A percentile compares a stretch with the other conserved stretches of the same genome.
phyloP scores from a whole-genome alignment of 2,329 filamentous ascomycete species.

The Beauveria caledonica region DNA sequence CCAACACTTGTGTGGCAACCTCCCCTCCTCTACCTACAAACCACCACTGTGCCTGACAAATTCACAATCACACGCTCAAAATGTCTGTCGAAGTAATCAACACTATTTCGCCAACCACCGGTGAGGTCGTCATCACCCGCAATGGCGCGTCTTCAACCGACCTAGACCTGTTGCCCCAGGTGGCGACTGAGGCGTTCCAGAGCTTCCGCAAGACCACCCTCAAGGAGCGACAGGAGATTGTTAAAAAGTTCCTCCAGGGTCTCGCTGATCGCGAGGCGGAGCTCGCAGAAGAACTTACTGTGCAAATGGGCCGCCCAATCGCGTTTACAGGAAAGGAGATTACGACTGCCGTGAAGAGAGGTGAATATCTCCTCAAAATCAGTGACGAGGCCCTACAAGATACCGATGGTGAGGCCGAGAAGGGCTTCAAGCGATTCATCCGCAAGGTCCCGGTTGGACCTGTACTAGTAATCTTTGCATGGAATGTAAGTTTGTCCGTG shows the following conservation, averaged over 20 bases:
- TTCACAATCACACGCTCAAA: slow-evolving; percentile 15
- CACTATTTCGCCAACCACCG: slow-evolving; percentile 87
- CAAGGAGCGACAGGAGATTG: slow-evolving; percentile 67
- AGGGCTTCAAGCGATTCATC: slow-evolving; percentile 85
- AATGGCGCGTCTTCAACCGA: slow-evolving; percentile 65
- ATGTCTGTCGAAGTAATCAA: slow-evolving; percentile 59
- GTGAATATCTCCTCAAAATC: slow-evolving; percentile 78
- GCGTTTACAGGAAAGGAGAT: slow-evolving; percentile 79
- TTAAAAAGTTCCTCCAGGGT: slow-evolving; percentile 68
- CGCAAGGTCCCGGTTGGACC: slow-evolving; percentile 82
- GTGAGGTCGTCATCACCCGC: slow-evolving; percentile 73
- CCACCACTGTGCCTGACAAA: not conserved
- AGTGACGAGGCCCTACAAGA: slow-evolving; percentile 71
- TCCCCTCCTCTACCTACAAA: not conserved
- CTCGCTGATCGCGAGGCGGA: slow-evolving; percentile 67
- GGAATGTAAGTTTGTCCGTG: slow-evolving; percentile 63
- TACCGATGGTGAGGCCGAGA: slow-evolving; percentile 73
- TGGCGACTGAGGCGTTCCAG: slow-evolving; percentile 66
- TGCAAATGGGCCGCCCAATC: slow-evolving; percentile 93
- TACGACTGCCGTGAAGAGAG: slow-evolving; percentile 73
- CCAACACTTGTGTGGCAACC: not conserved
- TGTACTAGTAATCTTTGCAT: slow-evolving; percentile 83
- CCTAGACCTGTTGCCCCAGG: slow-evolving; percentile 61
- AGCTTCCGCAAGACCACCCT: slow-evolving; percentile 69
- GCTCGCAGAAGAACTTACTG: slow-evolving; percentile 75